A percentile compares a stretch with the other conserved stretches of the same genome.
phyloP scores from a whole-genome alignment of 345 rosid species.

The Citrus unshiu region DNA sequence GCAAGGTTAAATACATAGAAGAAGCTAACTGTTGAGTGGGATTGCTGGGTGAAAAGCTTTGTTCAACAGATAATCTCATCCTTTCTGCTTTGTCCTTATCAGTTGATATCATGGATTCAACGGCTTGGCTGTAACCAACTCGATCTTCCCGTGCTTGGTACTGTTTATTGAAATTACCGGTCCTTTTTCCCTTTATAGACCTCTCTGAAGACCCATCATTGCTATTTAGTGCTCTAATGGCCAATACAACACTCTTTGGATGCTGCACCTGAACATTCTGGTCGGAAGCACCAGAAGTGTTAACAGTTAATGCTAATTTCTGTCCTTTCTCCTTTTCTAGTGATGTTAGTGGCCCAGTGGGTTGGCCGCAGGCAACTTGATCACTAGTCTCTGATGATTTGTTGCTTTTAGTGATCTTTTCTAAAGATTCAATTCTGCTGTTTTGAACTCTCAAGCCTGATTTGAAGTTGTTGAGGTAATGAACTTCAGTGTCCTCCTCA shows the following conservation, averaged over 20 bases:
- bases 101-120: slow-evolving; percentile 10
- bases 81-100: slow-evolving; percentile 20
- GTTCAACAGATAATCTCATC: slow-evolving; percentile 18
- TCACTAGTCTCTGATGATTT: slow-evolving; percentile 12
- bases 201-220: slow-evolving; percentile 16
- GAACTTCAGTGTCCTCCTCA: slow-evolving; percentile 13
- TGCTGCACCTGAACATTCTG: slow-evolving; percentile 22
- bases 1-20: slow-evolving; percentile 33
- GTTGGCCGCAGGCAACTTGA: slow-evolving; percentile 19
- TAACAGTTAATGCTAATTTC: slow-evolving; percentile 13
- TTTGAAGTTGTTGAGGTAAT: background rate
- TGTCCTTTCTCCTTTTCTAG: slow-evolving; percentile 19
- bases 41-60: slow-evolving; percentile 15
- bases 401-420: slow-evolving; percentile 11
- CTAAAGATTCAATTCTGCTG: slow-evolving; percentile 4
- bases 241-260: slow-evolving; percentile 39
- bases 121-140: slow-evolving; percentile 15
- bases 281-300: slow-evolving; percentile 13
- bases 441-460: slow-evolving; percentile 9
- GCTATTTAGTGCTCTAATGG: slow-evolving; percentile 33
- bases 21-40: slow-evolving; percentile 26
- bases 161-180: slow-evolving; percentile 6
- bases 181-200: slow-evolving; percentile 23
- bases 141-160: slow-evolving; percentile 11
- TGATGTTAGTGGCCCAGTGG: slow-evolving; percentile 14